Conservation (phyloP, 2,329 filamentous ascomycete genomes). For the Coniella vitis region DNA sequence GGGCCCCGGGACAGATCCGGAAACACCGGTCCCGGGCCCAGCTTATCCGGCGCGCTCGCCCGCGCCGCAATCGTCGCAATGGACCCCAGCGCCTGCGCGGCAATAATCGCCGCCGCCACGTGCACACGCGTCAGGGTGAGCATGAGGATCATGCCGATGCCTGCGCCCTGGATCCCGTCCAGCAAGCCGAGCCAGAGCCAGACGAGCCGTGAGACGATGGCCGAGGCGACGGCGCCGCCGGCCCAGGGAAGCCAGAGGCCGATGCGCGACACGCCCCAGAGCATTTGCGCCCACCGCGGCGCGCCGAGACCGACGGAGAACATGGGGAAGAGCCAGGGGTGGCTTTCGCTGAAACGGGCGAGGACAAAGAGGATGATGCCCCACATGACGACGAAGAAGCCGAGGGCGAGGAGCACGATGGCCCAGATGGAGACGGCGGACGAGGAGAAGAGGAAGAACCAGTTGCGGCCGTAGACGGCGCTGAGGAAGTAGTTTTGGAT, state of each 20-base stretch:
- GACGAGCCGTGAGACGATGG: conserved; percentile 48
- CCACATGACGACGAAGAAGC: conserved; percentile 53
- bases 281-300: conserved; percentile 61
- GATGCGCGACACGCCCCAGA: conserved; percentile 56
- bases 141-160: conserved; percentile 61
- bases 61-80: conserved; percentile 53
- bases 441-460: conserved; percentile 56
- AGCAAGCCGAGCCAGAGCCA: conserved; percentile 64
- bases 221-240: conserved; percentile 43
- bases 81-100: conserved; percentile 55
- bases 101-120: conserved; percentile 54
- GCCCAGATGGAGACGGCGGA: conserved; percentile 49
- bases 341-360: conserved; percentile 47
- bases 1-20: conserved; percentile 50
- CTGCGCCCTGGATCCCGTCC: conserved; percentile 58
- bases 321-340: conserved; percentile 61
- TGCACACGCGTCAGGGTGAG: conserved; percentile 60
- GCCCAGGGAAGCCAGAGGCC: conserved; percentile 59
- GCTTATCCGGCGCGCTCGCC: conserved; percentile 52
- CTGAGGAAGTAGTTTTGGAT: conserved; percentile 63
- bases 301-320: conserved; percentile 61
- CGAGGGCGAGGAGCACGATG: conserved; percentile 47
- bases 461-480: conserved; percentile 60
- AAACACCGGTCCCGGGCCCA: conserved; percentile 56
- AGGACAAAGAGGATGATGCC: conserved; percentile 43